A percentile compares a stretch with the other conserved stretches of the same genome.
Conservation (phyloP, 352 stramenopile species). For the Phytophthora pini region DNA sequence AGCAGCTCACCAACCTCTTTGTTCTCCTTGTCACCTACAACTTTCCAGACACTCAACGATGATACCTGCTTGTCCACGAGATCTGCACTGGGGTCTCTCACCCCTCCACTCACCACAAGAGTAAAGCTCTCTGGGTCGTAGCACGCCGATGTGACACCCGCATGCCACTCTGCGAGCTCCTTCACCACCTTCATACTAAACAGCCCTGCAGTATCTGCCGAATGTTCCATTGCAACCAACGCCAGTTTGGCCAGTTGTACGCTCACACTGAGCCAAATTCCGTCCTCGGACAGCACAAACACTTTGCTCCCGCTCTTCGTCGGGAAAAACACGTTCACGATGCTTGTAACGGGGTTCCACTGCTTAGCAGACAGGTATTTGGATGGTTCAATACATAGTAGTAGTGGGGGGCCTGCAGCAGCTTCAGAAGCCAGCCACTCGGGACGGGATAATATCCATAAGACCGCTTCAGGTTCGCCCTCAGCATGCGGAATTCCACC, state of each 20-base stretch:
- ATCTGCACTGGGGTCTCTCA: constrained; percentile 63
- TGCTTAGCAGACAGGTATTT: constrained; percentile 50
- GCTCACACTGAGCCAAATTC: constrained; percentile 51
- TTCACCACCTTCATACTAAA: constrained; percentile 53
- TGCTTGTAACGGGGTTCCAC: constrained; percentile 42
- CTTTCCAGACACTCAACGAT: constrained; percentile 72
- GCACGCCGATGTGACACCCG: constrained; percentile 48
- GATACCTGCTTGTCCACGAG: constrained; percentile 54
- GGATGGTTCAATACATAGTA: constrained; percentile 42
- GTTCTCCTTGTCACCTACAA: constrained; percentile 34
- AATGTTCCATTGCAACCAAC: constrained; percentile 40
- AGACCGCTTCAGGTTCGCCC: constrained; percentile 19
- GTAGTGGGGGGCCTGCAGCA: constrained; percentile 8
- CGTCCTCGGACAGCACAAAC: constrained; percentile 51
- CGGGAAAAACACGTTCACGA: constrained; percentile 55
- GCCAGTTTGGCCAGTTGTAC: constrained; percentile 58
- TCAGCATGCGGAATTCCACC: constrained; percentile 32
- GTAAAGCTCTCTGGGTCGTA: constrained; percentile 46
- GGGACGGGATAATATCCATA: constrained; percentile 58
- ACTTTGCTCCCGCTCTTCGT: constrained; percentile 40
- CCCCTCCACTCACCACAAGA: constrained; percentile 62
- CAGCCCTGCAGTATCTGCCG: constrained; percentile 23
- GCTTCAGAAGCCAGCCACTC: constrained; percentile 41
- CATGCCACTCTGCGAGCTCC: constrained; percentile 66
- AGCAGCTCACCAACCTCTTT: constrained; percentile 62